Percentiles rank a stretch among this genome's conserved stretches.
phyloP scores from a whole-genome alignment of 2,329 filamentous ascomycete species.

The Xylariaceae sp. region DNA sequence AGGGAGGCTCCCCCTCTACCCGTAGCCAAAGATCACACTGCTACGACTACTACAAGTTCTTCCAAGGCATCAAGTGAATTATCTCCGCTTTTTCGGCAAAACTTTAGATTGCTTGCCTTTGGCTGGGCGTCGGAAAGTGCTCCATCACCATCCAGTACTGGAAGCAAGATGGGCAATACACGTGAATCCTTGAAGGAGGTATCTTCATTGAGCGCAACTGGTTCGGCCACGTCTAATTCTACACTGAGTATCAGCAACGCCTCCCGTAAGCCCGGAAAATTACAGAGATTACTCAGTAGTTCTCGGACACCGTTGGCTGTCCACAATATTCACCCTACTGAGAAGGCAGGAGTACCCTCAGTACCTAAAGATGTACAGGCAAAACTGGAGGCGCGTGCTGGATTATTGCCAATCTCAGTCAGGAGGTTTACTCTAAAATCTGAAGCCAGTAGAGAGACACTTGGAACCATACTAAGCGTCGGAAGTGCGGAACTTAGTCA shows the following conservation, averaged over 20 bases:
- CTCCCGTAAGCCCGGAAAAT: constrained; percentile 41
- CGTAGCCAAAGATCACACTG: constrained; percentile 40
- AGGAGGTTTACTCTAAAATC: constrained; percentile 43
- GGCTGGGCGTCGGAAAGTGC: constrained; percentile 14
- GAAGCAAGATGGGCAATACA: constrained; percentile 15
- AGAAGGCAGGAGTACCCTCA: constrained; percentile 39
- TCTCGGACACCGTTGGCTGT: constrained; percentile 37
- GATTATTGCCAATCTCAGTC: constrained; percentile 39
- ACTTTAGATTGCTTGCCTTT: constrained; percentile 4
- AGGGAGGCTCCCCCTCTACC: constrained; percentile 37
- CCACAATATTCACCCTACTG: constrained; percentile 38
- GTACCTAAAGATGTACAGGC: constrained; percentile 41
- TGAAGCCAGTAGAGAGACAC: constrained; percentile 49
- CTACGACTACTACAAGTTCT: constrained; percentile 4
- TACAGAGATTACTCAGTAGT: constrained; percentile 45
- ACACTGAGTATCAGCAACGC: constrained; percentile 41
- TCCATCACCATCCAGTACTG: constrained; percentile 26
- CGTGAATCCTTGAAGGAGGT: constrained; percentile 27
- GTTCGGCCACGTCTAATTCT: constrained; percentile 36
- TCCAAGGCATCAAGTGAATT: constrained; percentile 9
- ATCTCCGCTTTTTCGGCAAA: constrained; percentile 14
- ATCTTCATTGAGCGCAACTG: constrained; percentile 34
- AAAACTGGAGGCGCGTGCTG: constrained; percentile 41
- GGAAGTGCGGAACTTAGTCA: constrained; percentile 46
- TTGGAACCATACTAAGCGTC: constrained; percentile 55